Evolutionary conservation across 768 basidiomycete genomes (phyloP).

Genomic region (Vararia minispora): DNA sequence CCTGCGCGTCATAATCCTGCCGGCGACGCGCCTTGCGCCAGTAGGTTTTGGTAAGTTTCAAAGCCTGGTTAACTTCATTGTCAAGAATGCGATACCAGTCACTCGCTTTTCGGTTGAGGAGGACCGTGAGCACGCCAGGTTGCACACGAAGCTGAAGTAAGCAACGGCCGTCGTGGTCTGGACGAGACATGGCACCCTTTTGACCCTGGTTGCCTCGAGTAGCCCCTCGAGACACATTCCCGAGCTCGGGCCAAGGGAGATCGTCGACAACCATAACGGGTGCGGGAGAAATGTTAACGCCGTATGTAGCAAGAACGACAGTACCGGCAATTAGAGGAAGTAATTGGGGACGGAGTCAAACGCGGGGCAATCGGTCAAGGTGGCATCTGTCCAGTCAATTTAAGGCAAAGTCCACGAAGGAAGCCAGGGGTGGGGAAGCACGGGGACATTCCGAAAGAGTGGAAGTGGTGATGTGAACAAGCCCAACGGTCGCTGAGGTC

Average conservation of each 20-base stretch:
- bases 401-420: too few relatives aligned
- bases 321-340: too few relatives aligned
- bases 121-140: slow-evolving; percentile 70
- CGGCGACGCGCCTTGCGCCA: slow-evolving; percentile 69
- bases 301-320: too few relatives aligned
- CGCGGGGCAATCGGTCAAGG: too few relatives aligned
- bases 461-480: too few relatives aligned
- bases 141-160: slow-evolving; percentile 74
- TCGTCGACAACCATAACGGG: slow-evolving; percentile 47
- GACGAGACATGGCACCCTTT: slow-evolving; percentile 63
- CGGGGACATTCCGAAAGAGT: too few relatives aligned
- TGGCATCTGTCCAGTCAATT: too few relatives aligned
- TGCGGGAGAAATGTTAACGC: slow-evolving; percentile 7
- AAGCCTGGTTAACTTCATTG: slow-evolving; percentile 65
- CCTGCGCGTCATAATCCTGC: slow-evolving; percentile 76
- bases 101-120: slow-evolving; percentile 62
- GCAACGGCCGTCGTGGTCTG: slow-evolving; percentile 67
- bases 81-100: slow-evolving; percentile 79
- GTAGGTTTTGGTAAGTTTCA: slow-evolving; percentile 78
- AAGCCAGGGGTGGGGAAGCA: too few relatives aligned
- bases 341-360: too few relatives aligned
- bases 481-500: too few relatives aligned
- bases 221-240: slow-evolving; percentile 75
- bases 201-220: slow-evolving; percentile 81
- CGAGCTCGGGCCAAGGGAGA: slow-evolving; percentile 78